Evolutionary conservation across 2,329 filamentous ascomycete species (phyloP), one percentile per base, ranked within the genome.

Genomic region (Aspergillus bombycis): DNA sequence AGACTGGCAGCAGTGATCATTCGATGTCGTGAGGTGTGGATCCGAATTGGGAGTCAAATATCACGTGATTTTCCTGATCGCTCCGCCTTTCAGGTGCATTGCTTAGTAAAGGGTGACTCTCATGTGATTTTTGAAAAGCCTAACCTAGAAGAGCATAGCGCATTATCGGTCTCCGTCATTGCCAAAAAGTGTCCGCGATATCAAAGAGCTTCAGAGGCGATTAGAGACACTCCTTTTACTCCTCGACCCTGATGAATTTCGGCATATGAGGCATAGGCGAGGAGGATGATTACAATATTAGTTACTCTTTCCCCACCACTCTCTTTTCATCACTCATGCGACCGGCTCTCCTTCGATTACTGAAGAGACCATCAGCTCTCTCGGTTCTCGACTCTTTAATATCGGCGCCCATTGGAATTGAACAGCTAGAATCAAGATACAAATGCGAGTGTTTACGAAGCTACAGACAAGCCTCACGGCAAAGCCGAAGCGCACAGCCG

Each of bases 301-400:
- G 43, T 65, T 26, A 54, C 34, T 60, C 65, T 62, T 55, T 63
- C 55, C 56, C 62, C 61, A 60, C 67, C 64, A 61, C 58, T 58
- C 63, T 67, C 46, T 38, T 64, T 60, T 63, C 62, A 70, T 57
- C 65, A 72, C 69, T 66, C 67, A 81, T 81, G 79, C 77, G 78
- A 70, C 74, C 77, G 73, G 79, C 77, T 73, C 74, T 80, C 74
- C 74, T 78, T 71, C 76, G 77, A 73, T 69, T 80, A 62, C 69
- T 79, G 75, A 78, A 75, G 74, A 77, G 77, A 70, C 77, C 77
- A 66, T 79, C 78, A 66, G 72, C 78, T 65, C 67, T 80, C 65
- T 75, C 74, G 63, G 70, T 79, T 57, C 73, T 80, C 65, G 71
- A 76, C 64, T 68, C 70, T 52, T 68, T 79, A 34, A 65, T 75